A percentile compares a stretch with the other conserved stretches of the same genome.
Evolutionary conservation across 2,329 filamentous ascomycete genomes (phyloP).

Genomic region (Penicillium frequentans): DNA sequence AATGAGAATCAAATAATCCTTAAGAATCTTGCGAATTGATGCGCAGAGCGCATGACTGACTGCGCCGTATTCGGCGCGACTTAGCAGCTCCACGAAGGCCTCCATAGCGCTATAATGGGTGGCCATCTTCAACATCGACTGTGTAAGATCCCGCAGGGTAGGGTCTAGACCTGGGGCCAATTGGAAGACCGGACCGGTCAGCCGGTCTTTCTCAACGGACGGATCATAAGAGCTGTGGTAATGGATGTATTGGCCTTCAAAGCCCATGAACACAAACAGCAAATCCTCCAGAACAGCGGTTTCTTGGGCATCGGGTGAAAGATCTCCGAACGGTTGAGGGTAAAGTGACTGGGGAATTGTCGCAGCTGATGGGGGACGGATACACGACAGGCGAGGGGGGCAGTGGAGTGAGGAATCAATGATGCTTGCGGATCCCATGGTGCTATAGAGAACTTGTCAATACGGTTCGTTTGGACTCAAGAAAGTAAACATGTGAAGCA

Average conservation of each 20-base stretch:
- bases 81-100: constrained; percentile 91
- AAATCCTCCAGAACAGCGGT: constrained; percentile 84
- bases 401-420: constrained; percentile 67
- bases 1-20: constrained; percentile 90
- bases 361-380: constrained; percentile 61
- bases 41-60: constrained; percentile 96
- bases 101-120: constrained; percentile 91
- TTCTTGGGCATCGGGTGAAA: constrained; percentile 82
- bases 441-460: constrained; percentile 25
- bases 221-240: constrained; percentile 83
- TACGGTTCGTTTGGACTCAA: background rate
- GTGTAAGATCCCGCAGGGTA: constrained; percentile 81
- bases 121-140: constrained; percentile 89
- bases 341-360: constrained; percentile 69
- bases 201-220: constrained; percentile 77
- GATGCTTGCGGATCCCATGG: constrained; percentile 79
- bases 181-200: constrained; percentile 78
- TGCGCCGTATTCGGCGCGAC: constrained; percentile 85
- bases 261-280: constrained; percentile 95
- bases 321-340: constrained; percentile 65
- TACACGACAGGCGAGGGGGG: constrained; percentile 70
- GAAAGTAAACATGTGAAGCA: background rate
- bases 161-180: constrained; percentile 84
- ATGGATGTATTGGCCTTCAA: constrained; percentile 95
- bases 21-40: constrained; percentile 85